Percentiles rank a stretch among this genome's conserved stretches.
These are phyloP conservation scores for Aspergillus asperescens DNA, from an alignment of 495 filamentous ascomycete species.

Conservation along the genomic window DNA sequence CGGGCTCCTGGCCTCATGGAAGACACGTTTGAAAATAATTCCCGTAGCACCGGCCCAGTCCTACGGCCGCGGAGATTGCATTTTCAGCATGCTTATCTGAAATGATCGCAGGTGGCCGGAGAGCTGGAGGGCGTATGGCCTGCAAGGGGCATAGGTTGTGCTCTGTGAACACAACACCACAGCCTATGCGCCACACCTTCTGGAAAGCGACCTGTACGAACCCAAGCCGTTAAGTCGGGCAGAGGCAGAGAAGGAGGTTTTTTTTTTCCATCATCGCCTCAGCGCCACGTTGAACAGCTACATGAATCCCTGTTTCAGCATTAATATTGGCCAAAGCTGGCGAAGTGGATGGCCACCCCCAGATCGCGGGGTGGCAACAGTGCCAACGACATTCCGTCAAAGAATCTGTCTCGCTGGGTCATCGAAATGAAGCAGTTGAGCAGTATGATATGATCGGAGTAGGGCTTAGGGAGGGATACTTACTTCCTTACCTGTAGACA, in stretches of 20 bases:
- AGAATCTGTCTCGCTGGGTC: no score
- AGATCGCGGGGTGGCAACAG: neutral
- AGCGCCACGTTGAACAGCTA: neutral
- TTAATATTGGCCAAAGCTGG: neutral
- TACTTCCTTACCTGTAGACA: no score
- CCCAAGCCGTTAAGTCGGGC: neutral
- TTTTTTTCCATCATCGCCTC: neutral
- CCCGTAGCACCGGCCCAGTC: neutral
- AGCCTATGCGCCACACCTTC: neutral
- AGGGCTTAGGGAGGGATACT: no score
- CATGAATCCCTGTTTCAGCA: neutral
- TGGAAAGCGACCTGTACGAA: neutral
- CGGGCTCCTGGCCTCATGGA: neutral
- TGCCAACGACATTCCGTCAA: no score
- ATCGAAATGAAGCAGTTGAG: no score
- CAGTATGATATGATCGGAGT: no score
- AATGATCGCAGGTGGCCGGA: neutral
- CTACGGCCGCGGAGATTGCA: neutral
- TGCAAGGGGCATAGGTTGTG: neutral
- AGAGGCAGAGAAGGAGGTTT: neutral
- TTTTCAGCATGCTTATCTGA: neutral
- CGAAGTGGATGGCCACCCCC: neutral
- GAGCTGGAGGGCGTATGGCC: neutral
- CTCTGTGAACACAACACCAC: neutral
- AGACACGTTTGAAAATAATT: neutral